Base-by-base conservation (phyloP, 495 filamentous ascomycete species). In the Podospora comata region DNA sequence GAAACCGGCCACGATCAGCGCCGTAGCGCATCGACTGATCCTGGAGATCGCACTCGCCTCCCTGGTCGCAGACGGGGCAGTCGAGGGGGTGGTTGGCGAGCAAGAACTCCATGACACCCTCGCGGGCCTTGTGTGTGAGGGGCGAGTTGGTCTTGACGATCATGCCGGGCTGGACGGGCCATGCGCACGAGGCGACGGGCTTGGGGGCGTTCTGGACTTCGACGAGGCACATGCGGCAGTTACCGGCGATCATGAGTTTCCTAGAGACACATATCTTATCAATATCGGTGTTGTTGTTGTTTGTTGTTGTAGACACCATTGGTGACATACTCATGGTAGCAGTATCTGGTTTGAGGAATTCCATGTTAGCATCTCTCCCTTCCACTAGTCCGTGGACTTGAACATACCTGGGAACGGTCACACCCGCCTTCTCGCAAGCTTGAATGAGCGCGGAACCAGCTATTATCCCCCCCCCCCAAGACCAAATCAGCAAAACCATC, bases 21-120 rank as follows among this genome's bases (percentile, higher is more conserved):
- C 95, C 95, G 79, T 98, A 99, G 74, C 95, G 86, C 95, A 99
- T 99, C 20, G 93, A 97, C 83, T 99, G 95, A 80, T 99, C 95
- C 78, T 99, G 95, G 60, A 99, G 87, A 83, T 99, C 95, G 81
- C 95, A 99, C 78, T 99, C 95, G 76, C 95, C 95, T 77, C 95
- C 95, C 80, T 99, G 95, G 77, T 99, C 95, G 80, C 95, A 99
- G 77, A 99, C 92, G 57, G 91, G 95, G 85, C 95, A 99, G 82
- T 99, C 95, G 71, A 99, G 86, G 16, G 95, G 95, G 78, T 99
- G 95, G 75, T 99, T 99, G 66, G 94, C 92, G 56, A 99, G 87
- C 62, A 99, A 85, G 74, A 99, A 99, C 76, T 99, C 95, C 95
- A 97, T 99, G 28, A 99, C 93, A 73, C 95, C 95, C 78, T 99